Evolutionary conservation across 2,329 filamentous ascomycete species (phyloP), one percentile per base, ranked within the genome.

Genomic region (Incumbomyces delicatus): DNA sequence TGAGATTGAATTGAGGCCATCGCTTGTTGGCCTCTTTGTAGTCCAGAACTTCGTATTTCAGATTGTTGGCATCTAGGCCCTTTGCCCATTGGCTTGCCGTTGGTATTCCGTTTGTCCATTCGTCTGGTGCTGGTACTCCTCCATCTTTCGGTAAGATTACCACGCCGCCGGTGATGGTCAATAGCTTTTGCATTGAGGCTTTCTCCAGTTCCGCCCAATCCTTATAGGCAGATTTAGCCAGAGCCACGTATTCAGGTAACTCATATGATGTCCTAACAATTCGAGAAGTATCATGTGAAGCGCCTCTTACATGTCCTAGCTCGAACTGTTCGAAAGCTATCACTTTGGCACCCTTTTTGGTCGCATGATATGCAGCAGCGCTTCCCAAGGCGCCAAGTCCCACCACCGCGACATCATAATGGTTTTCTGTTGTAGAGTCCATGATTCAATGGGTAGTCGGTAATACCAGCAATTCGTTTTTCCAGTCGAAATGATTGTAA

Each of bases 161-260:
- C 5, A 60, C 50, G 10, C 58, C 58, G 12, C 58, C 58, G 2
- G 58, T 61, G n/a, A 56, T 57, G 7, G 48, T 56, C 41, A 61
- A 37, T 35, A 61, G 35, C 45, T 58, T 50, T 20, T 51, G 43
- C 6, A 52, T 56, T 2, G 56, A 41, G 2, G 43, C 40, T 29
- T 50, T 49, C 43, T 59, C 58, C 1, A 60, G 50, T 2, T 56
- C 52, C n/a, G 58, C 59, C 59, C 59, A 61, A 41, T 61, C 57
- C 16, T 54, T 56, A 37, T 60, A 61, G 0, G 58, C 58, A 4
- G 48, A 75, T 64, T 51, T 72, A 64, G 18, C 73, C 66, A n/a
- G 68, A 61, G 46, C 72, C 1, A 60, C 59, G 39, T 53, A 58
- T 44, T 61, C 57, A 0, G 58, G 56, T 7, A 52, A 27, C 14